Evolutionary conservation across 2,329 filamentous ascomycete genomes (phyloP).

Genomic region (Penicillium sp.): DNA sequence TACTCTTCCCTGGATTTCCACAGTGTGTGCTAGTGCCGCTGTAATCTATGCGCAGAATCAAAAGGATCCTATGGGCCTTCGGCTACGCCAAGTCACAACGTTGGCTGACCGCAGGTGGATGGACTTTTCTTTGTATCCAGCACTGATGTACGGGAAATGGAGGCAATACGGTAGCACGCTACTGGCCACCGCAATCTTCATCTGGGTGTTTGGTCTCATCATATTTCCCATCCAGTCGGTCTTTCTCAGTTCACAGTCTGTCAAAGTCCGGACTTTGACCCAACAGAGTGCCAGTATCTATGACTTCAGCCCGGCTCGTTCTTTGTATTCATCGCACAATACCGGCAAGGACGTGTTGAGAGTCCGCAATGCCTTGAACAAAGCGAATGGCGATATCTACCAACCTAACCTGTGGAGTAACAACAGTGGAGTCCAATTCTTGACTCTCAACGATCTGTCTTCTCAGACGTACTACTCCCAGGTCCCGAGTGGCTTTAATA

Average conservation of each 20-base stretch:
- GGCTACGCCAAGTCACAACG: slow-evolving; percentile 21
- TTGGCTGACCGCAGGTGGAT: slow-evolving; percentile 9
- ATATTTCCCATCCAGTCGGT: not conserved
- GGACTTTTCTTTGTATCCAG: not conserved
- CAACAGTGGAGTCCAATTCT: not conserved
- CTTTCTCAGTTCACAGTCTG: not conserved
- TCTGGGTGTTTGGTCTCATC: not conserved
- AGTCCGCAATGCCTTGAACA: not conserved
- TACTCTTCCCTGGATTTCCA: slow-evolving; percentile 30
- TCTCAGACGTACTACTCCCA: not conserved
- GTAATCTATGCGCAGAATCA: slow-evolving; percentile 10
- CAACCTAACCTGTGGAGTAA: not conserved
- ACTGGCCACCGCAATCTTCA: not conserved
- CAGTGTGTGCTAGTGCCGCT: slow-evolving; percentile 8
- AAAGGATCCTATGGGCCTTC: not conserved
- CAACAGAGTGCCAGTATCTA: not conserved
- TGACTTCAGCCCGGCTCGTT: not conserved
- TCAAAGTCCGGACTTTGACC: not conserved
- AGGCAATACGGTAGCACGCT: not conserved
- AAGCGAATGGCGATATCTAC: not conserved
- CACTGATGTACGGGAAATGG: not conserved
- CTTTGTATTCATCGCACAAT: not conserved
- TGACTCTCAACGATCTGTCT: not conserved
- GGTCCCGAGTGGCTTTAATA: not conserved
- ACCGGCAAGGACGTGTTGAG: not conserved